Base-by-base conservation (phyloP, 2,329 filamentous ascomycete genomes). In the Aureobasidium sp. region DNA sequence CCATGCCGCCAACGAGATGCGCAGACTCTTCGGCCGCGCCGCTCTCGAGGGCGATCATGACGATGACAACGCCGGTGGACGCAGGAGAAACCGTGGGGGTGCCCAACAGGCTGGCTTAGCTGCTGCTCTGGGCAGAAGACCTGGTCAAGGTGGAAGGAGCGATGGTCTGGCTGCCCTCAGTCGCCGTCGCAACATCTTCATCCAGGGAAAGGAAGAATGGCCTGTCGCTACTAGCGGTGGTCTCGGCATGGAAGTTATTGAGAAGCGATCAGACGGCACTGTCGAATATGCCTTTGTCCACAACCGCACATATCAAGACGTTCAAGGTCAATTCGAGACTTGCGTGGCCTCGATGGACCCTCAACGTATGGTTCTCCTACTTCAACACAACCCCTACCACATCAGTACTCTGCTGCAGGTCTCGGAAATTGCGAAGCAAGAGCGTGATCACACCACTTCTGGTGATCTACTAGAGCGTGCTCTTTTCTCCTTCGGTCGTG, bases 361-460 rank as follows among this genome's bases (percentile, higher is more conserved):
- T 4, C 87, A 95, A 74, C 82, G 87, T 61, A 84, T 99, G 77
- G 86, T 97, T 46, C 78, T 86, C 39, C 83, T 94, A 57, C 79
- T 97, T 2, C 82, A 85, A 65, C 79, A 81, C 67, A 86, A 91
- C 69, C 89, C 93, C 3, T 97, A 97, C 73, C 92, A 97, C 72
- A 88, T 97, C 67, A 94, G 91, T 1, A 92, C 90, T 2, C 82
- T 97, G n/a, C 85, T 97, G 26, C 92, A 97, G 72, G 92, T 96
- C 32, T 95, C 90, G 65, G 90, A 91, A 72, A 89, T 97, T 55
- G 92, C 92, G 13, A 93, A 94, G 72, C 89, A 96, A 67, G 91
- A 97, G 71, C 86, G 91, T 59, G 94, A 97, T 71, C 87, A 92
- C 72, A 85, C 92, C 0, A 84, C 94, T 4, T 87, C 93, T 0